Conservation (phyloP, 2,329 filamentous ascomycete genomes). For the Dactylonectria estremocensis region DNA sequence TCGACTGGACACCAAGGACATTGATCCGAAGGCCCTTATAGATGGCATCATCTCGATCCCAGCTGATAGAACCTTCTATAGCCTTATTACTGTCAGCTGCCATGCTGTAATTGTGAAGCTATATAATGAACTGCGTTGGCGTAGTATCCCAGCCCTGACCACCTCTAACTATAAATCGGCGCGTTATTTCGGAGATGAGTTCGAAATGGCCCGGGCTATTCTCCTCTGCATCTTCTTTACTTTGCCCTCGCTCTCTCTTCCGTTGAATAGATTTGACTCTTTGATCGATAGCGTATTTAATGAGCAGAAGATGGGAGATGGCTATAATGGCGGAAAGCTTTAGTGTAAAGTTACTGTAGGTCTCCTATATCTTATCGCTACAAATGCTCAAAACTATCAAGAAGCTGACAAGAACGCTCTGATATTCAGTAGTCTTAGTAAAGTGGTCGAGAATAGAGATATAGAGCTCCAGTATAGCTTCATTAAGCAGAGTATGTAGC, state of each 20-base stretch:
- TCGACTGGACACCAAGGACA: not conserved
- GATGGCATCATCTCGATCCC: conserved; percentile 9
- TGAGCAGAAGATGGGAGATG: conserved; percentile 9
- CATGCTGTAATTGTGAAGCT: conserved; percentile 10
- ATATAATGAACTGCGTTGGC: conserved; percentile 10
- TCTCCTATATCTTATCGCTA: conserved; percentile 1
- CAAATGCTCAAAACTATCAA: conserved; percentile 10
- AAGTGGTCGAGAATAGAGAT: conserved; percentile 14
- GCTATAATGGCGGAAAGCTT: conserved; percentile 13
- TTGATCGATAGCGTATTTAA: conserved; percentile 13
- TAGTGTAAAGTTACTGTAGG: conserved; percentile 8
- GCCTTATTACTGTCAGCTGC: not conserved
- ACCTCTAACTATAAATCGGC: conserved; percentile 6
- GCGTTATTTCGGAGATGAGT: conserved; percentile 1
- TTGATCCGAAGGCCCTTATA: conserved; percentile 3
- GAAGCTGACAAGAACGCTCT: conserved; percentile 16
- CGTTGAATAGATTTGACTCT: not conserved
- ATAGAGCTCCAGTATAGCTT: not conserved
- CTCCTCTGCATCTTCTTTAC: not conserved
- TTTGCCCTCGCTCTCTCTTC: not conserved
- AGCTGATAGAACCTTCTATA: conserved; percentile 9
- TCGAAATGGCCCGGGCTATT: conserved; percentile 10
- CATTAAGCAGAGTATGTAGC: not conserved
- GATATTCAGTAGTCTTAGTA: conserved; percentile 16
- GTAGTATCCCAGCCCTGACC: conserved; percentile 10